Conservation (phyloP, 139 green algal species). For the Tetraselmis striata region DNA sequence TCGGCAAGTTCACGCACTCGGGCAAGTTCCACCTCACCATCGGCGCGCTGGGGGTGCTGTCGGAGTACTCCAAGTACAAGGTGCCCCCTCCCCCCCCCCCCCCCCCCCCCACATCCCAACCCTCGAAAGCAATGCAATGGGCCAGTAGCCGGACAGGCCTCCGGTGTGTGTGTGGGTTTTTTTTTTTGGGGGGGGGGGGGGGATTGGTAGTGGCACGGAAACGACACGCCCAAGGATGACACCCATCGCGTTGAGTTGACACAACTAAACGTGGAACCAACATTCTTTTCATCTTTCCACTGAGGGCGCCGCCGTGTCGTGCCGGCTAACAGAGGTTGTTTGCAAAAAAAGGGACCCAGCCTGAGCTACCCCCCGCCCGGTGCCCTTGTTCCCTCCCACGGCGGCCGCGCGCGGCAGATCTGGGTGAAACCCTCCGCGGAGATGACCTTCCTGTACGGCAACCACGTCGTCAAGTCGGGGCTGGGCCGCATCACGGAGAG, state of each 20-base stretch:
- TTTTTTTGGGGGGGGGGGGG: too few species aligned
- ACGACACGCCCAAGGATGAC: neutral
- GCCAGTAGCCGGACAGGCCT: too few species aligned
- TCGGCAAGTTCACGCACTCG: constrained; percentile 95
- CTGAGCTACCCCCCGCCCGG: too few species aligned
- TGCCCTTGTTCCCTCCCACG: too few species aligned
- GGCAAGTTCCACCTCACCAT: constrained; percentile 93
- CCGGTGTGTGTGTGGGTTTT: too few species aligned
- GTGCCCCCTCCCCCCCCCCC: constrained; percentile 24
- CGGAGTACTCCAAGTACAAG: constrained; percentile 94
- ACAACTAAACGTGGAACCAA: neutral
- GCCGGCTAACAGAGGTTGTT: too few species aligned
- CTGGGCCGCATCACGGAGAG: constrained; percentile 94
- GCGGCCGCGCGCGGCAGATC: constrained; percentile 67
- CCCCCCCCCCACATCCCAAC: too few species aligned
- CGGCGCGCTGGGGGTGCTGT: constrained; percentile 82
- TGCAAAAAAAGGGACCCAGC: too few species aligned
- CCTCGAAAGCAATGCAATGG: too few species aligned
- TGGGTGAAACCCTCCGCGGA: constrained; percentile 96
- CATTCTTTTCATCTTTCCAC: constrained; percentile 49
- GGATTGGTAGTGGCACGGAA: neutral
- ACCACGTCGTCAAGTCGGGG: constrained; percentile 95
- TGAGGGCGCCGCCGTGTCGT: constrained; percentile 11
- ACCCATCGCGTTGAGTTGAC: constrained; percentile 1
- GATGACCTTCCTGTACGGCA: constrained; percentile 98